Evolutionary conservation across 805 yeast genomes (phyloP).

Genomic region (Blastobotrys muscicola): DNA sequence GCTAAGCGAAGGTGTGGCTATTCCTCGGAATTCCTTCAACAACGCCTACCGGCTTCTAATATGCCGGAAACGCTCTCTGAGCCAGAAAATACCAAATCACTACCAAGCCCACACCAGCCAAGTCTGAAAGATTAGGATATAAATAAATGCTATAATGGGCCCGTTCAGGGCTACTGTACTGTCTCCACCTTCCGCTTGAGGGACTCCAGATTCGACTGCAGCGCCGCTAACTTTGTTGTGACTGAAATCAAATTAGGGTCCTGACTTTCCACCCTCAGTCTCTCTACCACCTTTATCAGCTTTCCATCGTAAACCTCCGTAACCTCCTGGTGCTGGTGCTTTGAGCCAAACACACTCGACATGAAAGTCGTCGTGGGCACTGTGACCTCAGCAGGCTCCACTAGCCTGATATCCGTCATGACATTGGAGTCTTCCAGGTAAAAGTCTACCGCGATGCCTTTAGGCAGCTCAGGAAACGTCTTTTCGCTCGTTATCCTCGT

Average conservation of each 20-base stretch:
- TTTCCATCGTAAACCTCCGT: slow-evolving; percentile 10
- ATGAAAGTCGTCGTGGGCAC: background rate
- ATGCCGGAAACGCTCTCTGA: too few species aligned
- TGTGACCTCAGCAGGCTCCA: slow-evolving; percentile 6
- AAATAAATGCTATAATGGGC: too few species aligned
- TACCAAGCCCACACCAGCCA: too few species aligned
- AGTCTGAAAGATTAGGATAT: too few species aligned
- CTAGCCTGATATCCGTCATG: slow-evolving; percentile 13
- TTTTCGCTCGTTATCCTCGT: slow-evolving; percentile 4
- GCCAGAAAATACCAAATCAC: too few species aligned
- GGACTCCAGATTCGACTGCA: slow-evolving; percentile 15
- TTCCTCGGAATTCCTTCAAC: too few species aligned
- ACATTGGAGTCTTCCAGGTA: slow-evolving; percentile 14
- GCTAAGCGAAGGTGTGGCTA: too few species aligned
- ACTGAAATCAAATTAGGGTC: slow-evolving; percentile 21
- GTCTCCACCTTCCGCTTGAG: slow-evolving; percentile 28
- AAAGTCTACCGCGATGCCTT: slow-evolving; percentile 13
- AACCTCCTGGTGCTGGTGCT: background rate
- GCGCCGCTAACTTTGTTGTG: slow-evolving; percentile 15
- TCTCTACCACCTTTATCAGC: slow-evolving; percentile 14
- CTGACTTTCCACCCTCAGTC: slow-evolving; percentile 17
- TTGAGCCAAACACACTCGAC: background rate
- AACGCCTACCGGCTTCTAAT: too few species aligned
- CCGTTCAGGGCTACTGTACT: background rate
- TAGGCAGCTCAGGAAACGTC: slow-evolving; percentile 10